A percentile compares a stretch with the other conserved stretches of the same genome.
Conservation (phyloP, 2,329 filamentous ascomycete genomes). For the Huntiella abstrusa region DNA sequence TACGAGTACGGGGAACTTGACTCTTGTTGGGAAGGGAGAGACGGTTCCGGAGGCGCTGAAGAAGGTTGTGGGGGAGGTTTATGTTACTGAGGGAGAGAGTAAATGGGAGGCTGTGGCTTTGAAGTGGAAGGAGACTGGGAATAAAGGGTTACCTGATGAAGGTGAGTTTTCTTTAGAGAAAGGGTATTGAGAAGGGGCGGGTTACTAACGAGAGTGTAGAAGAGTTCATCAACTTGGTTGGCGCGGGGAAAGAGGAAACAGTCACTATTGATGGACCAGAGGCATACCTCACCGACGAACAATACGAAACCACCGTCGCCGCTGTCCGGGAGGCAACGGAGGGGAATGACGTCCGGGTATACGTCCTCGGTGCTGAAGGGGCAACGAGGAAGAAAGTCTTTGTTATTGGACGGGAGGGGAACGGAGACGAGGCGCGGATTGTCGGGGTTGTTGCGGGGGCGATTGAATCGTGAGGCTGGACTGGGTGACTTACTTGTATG, state of each 20-base stretch:
- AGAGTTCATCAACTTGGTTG: constrained; percentile 50
- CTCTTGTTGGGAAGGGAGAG: constrained; percentile 32
- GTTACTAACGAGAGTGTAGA: constrained; percentile 23
- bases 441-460: constrained; percentile 64
- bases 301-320: constrained; percentile 50
- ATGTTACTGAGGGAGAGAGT: constrained; percentile 64
- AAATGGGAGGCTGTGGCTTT: constrained; percentile 62
- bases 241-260: constrained; percentile 28
- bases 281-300: constrained; percentile 54
- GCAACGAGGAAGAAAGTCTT: constrained; percentile 56
- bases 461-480: constrained; percentile 42
- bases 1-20: constrained; percentile 19
- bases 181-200: background rate
- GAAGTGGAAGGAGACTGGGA: constrained; percentile 33
- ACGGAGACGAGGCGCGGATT: constrained; percentile 37
- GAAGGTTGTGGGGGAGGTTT: constrained; percentile 30
- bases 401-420: constrained; percentile 45
- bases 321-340: constrained; percentile 45
- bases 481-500: background rate
- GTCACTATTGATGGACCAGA: constrained; percentile 48
- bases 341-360: constrained; percentile 55
- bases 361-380: constrained; percentile 35
- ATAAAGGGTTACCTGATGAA: constrained; percentile 38
- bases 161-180: constrained; percentile 24
- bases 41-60: constrained; percentile 41